These are phyloP conservation scores for Blastobotrys apis DNA, from an alignment of 1,139 yeast species.

Conservation along the genomic window DNA sequence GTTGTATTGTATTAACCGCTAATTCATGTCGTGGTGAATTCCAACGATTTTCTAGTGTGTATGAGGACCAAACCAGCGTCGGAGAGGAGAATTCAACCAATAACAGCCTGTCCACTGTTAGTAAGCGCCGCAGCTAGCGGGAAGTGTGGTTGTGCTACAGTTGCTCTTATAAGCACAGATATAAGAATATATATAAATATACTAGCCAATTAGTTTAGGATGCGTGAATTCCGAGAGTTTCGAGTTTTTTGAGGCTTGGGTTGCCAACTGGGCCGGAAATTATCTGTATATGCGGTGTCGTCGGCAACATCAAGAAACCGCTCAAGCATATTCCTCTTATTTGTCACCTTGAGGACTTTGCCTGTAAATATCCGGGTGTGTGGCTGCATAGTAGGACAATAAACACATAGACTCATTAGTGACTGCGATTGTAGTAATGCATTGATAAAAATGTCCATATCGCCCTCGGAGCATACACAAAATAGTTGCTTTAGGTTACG, in stretches of 20 bases:
- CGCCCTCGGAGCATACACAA: slow-evolving; percentile 1
- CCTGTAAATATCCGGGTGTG: slow-evolving; percentile 4
- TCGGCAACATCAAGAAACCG: slow-evolving; percentile 2
- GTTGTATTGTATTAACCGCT: too few relatives aligned
- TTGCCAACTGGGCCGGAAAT: slow-evolving; percentile 11
- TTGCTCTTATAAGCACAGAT: too few relatives aligned
- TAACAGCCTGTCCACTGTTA: too few relatives aligned
- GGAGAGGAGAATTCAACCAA: too few relatives aligned
- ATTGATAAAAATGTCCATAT: background rate
- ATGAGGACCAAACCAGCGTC: too few relatives aligned
- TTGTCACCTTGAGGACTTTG: slow-evolving; percentile 5
- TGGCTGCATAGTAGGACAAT: background rate
- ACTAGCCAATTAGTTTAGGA: too few relatives aligned
- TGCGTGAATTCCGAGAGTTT: background rate
- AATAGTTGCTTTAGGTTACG: slow-evolving; percentile 2
- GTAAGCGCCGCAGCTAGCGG: too few relatives aligned
- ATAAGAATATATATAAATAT: too few relatives aligned
- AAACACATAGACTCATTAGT: background rate
- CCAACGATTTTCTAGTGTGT: too few relatives aligned
- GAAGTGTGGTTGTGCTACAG: too few relatives aligned
- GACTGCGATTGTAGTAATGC: background rate
- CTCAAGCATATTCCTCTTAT: background rate
- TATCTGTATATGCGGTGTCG: slow-evolving; percentile 1
- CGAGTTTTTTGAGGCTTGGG: slow-evolving; percentile 2
- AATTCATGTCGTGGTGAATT: too few relatives aligned